phyloP scores from a whole-genome alignment of 441 rosid species.

The Eugenia klotzschiana region DNA sequence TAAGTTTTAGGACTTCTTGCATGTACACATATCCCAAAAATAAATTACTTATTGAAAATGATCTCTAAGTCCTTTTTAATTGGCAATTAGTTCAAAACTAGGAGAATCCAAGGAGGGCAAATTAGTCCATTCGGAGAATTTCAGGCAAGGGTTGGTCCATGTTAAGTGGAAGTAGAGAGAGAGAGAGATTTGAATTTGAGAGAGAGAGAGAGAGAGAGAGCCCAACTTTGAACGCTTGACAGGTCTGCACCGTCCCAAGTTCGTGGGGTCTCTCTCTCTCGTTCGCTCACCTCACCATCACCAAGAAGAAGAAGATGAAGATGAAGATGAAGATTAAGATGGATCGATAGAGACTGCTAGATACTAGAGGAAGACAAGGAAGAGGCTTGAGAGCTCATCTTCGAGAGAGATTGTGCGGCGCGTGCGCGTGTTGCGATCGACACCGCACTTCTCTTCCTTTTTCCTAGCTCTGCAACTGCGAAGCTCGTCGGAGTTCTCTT shows the following conservation, averaged over 20 bases:
- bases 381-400: neutral
- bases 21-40: neutral
- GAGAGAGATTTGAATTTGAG: slow-evolving; percentile 27
- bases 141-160: neutral
- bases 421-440: neutral
- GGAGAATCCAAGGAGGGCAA: neutral
- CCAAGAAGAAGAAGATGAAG: neutral
- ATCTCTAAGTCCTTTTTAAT: neutral
- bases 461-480: neutral
- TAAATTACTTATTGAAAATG: neutral
- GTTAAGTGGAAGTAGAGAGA: neutral
- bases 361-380: neutral
- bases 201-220: slow-evolving; percentile 2
- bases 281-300: neutral
- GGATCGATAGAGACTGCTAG: neutral
- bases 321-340: neutral
- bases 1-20: too few relatives aligned
- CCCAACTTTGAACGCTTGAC: slow-evolving; percentile 26
- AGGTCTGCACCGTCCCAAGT: slow-evolving; percentile 23
- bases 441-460: neutral
- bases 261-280: slow-evolving; percentile 2
- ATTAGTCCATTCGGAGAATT: neutral
- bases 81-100: neutral
- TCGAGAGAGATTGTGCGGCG: neutral
- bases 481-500: neutral